Evolutionary conservation across 306 rosid species (phyloP), one percentile per base, ranked within the genome.

Genomic region (Arachis stenosperma): DNA sequence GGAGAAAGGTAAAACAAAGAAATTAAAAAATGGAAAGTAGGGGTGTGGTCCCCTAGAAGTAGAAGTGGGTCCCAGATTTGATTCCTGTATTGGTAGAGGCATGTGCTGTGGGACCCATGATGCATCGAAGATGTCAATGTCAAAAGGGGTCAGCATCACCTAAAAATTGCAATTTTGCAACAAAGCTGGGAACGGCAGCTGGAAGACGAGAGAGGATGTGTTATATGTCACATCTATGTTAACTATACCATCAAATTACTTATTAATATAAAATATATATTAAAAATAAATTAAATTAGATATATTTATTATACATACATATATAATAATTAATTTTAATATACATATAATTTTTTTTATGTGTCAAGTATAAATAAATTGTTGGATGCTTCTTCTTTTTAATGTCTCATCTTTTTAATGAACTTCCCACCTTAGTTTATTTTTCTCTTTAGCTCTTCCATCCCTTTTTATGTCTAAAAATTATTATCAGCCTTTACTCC

Each of bases 31-130:
- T 52, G 1, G 47, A 33, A 7, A 56, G 11, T 2, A 46, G 4
- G 65, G 5, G 6, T 0, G 79, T 63, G 86, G 86, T 76, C 82
- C 81, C 84, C 65, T 5, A 12, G 40, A 46, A 33, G 37, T 55
- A 22, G 4, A 57, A 11, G 81, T 61, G 84, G 90, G 89, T 36
- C 86, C 47, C 33, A 80, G 72, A 4, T 69, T 80, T 80, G 81
- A 74, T 68, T 69, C 71, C 36, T 39, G 74, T 59, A 79, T 65
- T 78, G 80, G 84, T 58, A 66, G 83, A 86, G 85, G 61, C 97
- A 91, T 87, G 97, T 89, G 95, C 84, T 39, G 88, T 76, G 82
- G 90, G 90, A 1, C 89, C 64, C 64, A 0, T 5, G 9, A 2
- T 76, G 75, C 82, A 63, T 73, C 13, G 71, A 84, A 43, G 46